Evolutionary conservation across 2,329 filamentous ascomycete species (phyloP), one percentile per base, ranked within the genome.

Genomic region (Aureobasidium sp.): DNA sequence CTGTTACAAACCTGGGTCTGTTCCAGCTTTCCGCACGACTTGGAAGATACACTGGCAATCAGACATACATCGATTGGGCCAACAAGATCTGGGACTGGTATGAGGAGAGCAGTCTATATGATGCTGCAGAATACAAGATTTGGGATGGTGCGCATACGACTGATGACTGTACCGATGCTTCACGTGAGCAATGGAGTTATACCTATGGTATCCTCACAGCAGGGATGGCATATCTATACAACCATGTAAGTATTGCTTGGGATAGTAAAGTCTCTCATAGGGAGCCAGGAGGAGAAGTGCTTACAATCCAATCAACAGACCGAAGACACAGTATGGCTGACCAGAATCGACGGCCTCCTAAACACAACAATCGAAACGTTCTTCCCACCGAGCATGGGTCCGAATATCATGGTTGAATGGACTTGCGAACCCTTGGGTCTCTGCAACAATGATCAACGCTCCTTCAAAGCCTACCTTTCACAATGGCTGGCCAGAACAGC

Each of bases 21-120:
- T 88, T 88, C 74, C 84, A 87, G 68, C 80, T 89, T 13, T 81
- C 83, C 31, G 84, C 93, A 11, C 89, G 93, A 20, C 85, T 97
- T 5, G 91, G 92, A 0, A 85, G 90, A 15, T 95, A 93, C 79
- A 97, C 94, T 0, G 88, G 88, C 58, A 95, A 97, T 78, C 74
- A 86, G 64, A 96, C 92, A 0, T 97, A 97, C 74, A 84, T 87
- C 13, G 86, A 92, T 16, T 94, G 91, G 92, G 93, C 93, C 0
- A 84, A 88, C 68, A 90, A 84, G 71, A 82, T 91, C 18, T 92
- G 90, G 88, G 85, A 87, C 69, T 90, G 81, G 79, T 79, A 82
- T 20, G 71, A 73, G 10, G 75, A 74, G 23, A 80, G 87, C 15
- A 85, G 85, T 7, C 77, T 89, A 54, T 82, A 87, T 69, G 82